Base-by-base conservation (phyloP, 2,329 filamentous ascomycete species). In the Penicillium sp. region DNA sequence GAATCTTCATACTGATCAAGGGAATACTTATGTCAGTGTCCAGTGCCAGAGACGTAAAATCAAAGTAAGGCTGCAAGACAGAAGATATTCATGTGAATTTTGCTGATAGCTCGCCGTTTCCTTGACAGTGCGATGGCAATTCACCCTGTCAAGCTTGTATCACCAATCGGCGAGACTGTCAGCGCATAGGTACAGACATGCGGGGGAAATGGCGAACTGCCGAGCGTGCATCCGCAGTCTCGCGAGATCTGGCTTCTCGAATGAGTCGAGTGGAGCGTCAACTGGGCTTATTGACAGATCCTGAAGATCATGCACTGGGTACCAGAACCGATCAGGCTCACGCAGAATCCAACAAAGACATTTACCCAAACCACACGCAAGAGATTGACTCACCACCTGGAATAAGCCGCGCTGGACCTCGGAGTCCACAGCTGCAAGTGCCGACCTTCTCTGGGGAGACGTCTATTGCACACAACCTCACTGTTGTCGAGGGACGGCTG, bases 381-480 rank as follows among this genome's bases (percentile, higher is more conserved):
- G 44, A 49, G 6, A 33, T 33, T 11, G 6, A 7, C 24, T 31
- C 44, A 16, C 24, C 7, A 6, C 22, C n/a, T 31, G 33, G n/a
- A 44, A 27, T 22, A 6, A 44, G 41, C 41, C 16, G 41, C 14
- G 9, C 11, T 27, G 19, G 41, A n/a, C 4, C 14, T 49, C 27
- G 24, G n/a, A 44, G 31, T 40, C 24, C 37, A 19, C 27, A 53
- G 10, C 27, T 33, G 7, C 50, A 59, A 33, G 55, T 67, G 2
- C 60, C 56, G 6, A 56, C 63, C 2, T 68, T 67, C 36, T 66
- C 61, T 1, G 66, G 65, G 9, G 66, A 69, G 44, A 63, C 66
- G 10, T 69, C 67, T 3, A 56, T 69, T 31, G 47, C 57, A 4
- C 66, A 67, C 31, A 63, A 61, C 3, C 22, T 69, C 19, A 61